Base-by-base conservation (phyloP, 805 yeast species). In the Zygosaccharomyces rouxii region DNA sequence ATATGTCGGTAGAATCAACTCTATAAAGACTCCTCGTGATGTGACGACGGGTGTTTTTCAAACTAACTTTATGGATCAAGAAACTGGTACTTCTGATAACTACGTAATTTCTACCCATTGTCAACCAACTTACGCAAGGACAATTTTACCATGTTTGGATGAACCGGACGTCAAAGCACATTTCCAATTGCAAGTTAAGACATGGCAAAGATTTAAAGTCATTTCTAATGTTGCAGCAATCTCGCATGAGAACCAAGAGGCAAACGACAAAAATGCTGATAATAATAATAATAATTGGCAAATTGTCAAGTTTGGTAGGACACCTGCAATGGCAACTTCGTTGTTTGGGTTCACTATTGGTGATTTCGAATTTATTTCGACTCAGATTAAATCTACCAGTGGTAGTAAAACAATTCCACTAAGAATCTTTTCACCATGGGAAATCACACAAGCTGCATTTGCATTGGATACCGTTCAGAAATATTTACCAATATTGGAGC, bases 301-400 rank as follows among this genome's bases (percentile, higher is more conserved):
- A 49, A 54, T 66, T 0, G 76, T 76, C 22, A 60, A 52, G 19
- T 86, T 85, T 56, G 67, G 71, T 23, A 59, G 65, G 37, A 76
- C 90, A 0, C 84, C 84, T 3, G 70, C 77, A 9, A 82, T 84
- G 72, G 68, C 81, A 0, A 70, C 83, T 0, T 79, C 89, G 0
- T 71, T 81, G 5, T 84, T 86, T 62, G 84, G 86, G 0, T 84
- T 86, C 59, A 79, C 76, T 2, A 55, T 82, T 44, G 94, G 95
- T 41, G 85, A 84, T 58, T 69, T 86, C 19, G 86, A 84, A 35
- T 73, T 63, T 44, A 60, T 79, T 16, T 78, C 74, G 49, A 55
- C 72, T 0, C 59, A 54, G 7, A 63, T 72, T 6, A 42, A 58
- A 2, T 51, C 73, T 31, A 49, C 51, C 3, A 35, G 44, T 33